Percentiles rank a stretch among this genome's conserved stretches.
Conservation (phyloP, 2,329 filamentous ascomycete genomes). For the Coccinonectria pachysandricola region DNA sequence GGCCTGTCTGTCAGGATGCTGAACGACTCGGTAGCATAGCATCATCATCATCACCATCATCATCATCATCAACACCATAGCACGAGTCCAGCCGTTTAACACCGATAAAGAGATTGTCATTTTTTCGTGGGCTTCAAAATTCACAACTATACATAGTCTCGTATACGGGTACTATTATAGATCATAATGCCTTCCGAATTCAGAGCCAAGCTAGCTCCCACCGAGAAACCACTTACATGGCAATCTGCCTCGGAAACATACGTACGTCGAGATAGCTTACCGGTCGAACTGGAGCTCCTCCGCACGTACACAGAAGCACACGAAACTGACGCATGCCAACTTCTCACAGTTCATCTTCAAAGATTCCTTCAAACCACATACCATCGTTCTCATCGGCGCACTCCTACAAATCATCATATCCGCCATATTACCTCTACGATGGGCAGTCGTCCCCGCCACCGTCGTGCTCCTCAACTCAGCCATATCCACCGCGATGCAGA, state of each 20-base stretch:
- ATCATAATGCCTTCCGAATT: constrained; percentile 15
- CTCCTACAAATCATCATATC: constrained; percentile 24
- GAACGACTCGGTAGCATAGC: too few relatives aligned
- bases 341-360: too few relatives aligned
- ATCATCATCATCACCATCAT: constrained; percentile 1
- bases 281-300: too few relatives aligned
- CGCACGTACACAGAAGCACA: too few relatives aligned
- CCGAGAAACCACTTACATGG: constrained; percentile 10
- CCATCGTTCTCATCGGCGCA: constrained; percentile 24
- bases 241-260: constrained; percentile 5
- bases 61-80: constrained; percentile 7
- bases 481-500: constrained; percentile 20
- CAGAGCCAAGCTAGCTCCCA: constrained; percentile 14
- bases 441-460: constrained; percentile 24
- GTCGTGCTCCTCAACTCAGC: constrained; percentile 21
- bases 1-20: too few relatives aligned
- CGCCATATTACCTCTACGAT: constrained; percentile 23
- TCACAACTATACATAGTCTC: too few relatives aligned
- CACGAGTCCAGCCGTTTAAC: too few relatives aligned
- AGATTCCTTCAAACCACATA: constrained; percentile 24
- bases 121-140: too few relatives aligned
- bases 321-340: too few relatives aligned
- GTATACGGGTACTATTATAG: too few relatives aligned
- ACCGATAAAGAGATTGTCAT: too few relatives aligned
- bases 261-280: constrained; percentile 10